Evolutionary conservation across 2,329 filamentous ascomycete species (phyloP), one percentile per base, ranked within the genome.

Genomic region (Teratosphaeria gauchensis): DNA sequence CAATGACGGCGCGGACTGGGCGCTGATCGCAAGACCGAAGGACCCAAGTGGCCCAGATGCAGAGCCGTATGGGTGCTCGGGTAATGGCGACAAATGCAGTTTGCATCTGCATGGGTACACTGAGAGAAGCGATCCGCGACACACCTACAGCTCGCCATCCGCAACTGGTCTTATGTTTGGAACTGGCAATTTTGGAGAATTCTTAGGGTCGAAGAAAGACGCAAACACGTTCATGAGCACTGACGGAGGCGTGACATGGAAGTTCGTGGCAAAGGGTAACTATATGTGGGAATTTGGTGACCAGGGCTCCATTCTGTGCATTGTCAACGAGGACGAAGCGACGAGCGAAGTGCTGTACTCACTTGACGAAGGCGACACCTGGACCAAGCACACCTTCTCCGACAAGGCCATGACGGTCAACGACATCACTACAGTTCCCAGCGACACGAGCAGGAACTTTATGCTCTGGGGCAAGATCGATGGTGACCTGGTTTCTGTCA

Each of bases 251-350:
- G 81, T 97, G 56, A 89, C 78, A 46, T 99, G 94, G 94, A 85
- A 81, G 63, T 84, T 86, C 59, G 85, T 92, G 61, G 92, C 89
- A 75, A 92, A 95, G 74, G 95, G 94, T 5, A 83, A 82, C 38
- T 96, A 91, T 79, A 87, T 88, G 68, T 99, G 91, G 90, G 90
- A 95, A 69, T 96, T 90, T 71, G 95, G 94, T 59, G 95, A 99
- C 67, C 90, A 96, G 72, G 94, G 94, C 31, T 94, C 90, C 5
- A 87, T 97, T 66, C 84, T 97, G 62, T 90, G 95, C 51, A 86
- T 99, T 54, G 91, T 92, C 24, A 83, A 88, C 68, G 84, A 90
- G 59, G 80, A 82, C 14, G 81, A 81, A 56, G 79, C 83, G 56
- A 90, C 88, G 4, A 87, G 87, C 63, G 75, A 79, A 1, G 76